Base-by-base conservation (phyloP, 495 filamentous ascomycete species). In the Podospora conica region DNA sequence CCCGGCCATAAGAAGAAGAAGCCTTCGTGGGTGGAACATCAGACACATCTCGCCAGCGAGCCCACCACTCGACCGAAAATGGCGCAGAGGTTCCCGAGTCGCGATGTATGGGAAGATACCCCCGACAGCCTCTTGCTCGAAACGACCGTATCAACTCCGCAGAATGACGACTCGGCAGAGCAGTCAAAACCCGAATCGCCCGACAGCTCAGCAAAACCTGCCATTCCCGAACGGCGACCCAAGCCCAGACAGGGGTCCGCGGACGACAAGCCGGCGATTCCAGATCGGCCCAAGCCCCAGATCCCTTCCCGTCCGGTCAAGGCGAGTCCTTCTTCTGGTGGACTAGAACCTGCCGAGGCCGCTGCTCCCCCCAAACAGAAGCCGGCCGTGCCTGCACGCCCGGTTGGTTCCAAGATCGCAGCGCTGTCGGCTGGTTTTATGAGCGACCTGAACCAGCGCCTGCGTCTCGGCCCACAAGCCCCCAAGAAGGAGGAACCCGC, bases 101-200 rank as follows among this genome's bases (percentile, higher is more conserved):
- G 86, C 40, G 95, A 99, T 77, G 90, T 98, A 55, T 99, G 95
- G 95, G 95, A 99, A 79, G 95, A 99, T 73, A 86, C 86, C 0
- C 94, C 95, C 4, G 91, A 95, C 68, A 92, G 89, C 70, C 84
- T 91, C 56, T 83, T 89, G 63, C 84, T 96, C 27, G 86, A 90
- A 66, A 93, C 95, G 11, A 94, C 90, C 4, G 88, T 98, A 24
- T 86, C 84, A 58, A 76, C 74, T 12, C 85, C 85, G n/a, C 87
- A 91, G 53, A 72, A 78, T 12, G 77, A 82, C 20, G 72, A 78
- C 48, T 31, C 68, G 8, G 68, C 70, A 3, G 68, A 70, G 18
- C 69, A 70, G 15, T 64, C 69, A n/a, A 74, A 78, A 66, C 69
- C 76, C 24, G 68, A 70, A 55, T 67, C 69, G 20, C 76, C 77